Base-by-base conservation (phyloP, 495 filamentous ascomycete species). In the Hypoxylon lienhwacheense region DNA sequence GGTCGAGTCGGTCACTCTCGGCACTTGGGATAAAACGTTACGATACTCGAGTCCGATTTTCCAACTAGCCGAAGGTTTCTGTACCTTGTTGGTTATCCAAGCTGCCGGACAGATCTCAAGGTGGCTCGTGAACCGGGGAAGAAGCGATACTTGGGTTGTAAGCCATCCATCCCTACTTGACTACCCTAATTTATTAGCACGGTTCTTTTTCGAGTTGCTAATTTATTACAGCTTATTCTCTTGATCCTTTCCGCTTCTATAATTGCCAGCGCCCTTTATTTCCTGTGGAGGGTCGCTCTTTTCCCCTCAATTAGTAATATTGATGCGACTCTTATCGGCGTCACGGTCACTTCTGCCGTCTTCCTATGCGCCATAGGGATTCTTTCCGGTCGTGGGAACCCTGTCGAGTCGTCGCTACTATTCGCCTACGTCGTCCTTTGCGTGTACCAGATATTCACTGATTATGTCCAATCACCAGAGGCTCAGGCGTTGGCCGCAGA, bases 371-470 rank as follows among this genome's bases (percentile, higher is more conserved):
- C 88, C 8, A 97, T 89, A 83, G 93, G 93, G 28, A 98, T 97
- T 63, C 88, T 88, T 53, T 93, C 88, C 59, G 93, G 93, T 6
- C 86, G 91, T 60, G 93, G 93, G 40, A 98, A 97, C 65, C 89
- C 91, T 2, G 90, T 98, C 28, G 93, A 98, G 71, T 95, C 89
- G 62, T 96, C 91, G 11, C 78, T 98, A 15, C 81, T 98, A 25
- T 97, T 98, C 66, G 92, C 93, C 64, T 98, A 98, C 70, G 83
- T 96, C 46, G 91, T 95, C 8, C 84, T 98, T 53, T 97, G 91
- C 76, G 87, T 97, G 66, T 98, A 98, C 70, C 93, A 98, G 70
- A 97, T 97, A 64, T 98, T 98, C 72, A 98, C 93, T 33, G 93
- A 98, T 67, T 98, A 97, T 71, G 81, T 90, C 59, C 91, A 91